Evolutionary conservation across 441 rosid species (phyloP), one percentile per base, ranked within the genome.

Genomic region (Erodium texanum): DNA sequence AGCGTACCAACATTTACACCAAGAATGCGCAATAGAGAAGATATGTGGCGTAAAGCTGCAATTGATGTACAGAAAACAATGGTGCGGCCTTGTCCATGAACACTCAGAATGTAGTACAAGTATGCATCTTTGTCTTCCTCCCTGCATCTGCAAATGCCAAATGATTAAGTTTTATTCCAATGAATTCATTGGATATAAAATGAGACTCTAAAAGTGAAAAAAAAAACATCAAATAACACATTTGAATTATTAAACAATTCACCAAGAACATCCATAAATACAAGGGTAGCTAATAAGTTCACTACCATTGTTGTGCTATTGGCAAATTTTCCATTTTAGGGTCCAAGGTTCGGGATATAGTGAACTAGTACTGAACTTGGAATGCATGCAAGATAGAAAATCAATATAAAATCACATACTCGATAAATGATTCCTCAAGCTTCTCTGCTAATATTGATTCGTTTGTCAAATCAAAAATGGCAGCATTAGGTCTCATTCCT

Each of bases 31-130:
- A 89, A 74, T 38, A 88, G 70, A 65, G 96, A 85, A 81, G 91
- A 85, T 74, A 87, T 79, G 74, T 92, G 96, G 58, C 97, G 94
- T 82, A 92, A 76, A 76, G 97, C 98, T 63, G 96, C 93, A 78
- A 94, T 89, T 66, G 99, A 94, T 64, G 99, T 92, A 74, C 98
- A 92, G 81, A 94, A 92, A 74, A 92, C 96, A 79, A 94, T 88
- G 45, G 96, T 85, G 68, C 97, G 88, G 65, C 98, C 97, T 82
- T 87, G 89, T 71, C 98, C 98, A 79, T 92, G 98, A 74, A 89
- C 84, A 70, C 96, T 89, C 79, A 94, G 83, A 78, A 89, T 80
- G 73, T 92, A 94, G 75, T 89, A 92, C 75, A 92, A 81, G 74
- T 86, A 84, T 18, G 90, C 87, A 81, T 94, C 94, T 79, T 94